Conservation (phyloP, 768 basidiomycete genomes). For the Tricholoma flavovirens region DNA sequence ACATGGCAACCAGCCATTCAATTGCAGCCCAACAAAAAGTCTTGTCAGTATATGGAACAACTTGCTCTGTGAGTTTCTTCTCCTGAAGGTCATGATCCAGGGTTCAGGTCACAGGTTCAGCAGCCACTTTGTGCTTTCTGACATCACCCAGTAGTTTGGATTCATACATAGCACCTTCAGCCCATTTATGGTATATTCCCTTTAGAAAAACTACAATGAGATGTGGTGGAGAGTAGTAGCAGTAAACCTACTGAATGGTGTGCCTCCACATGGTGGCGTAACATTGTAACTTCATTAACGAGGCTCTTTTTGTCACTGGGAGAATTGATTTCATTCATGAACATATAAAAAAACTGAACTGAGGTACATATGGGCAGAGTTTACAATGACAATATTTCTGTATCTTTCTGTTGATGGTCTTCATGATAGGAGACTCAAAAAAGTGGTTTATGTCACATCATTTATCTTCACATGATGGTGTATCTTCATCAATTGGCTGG, state of each 20-base stretch:
- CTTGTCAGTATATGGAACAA: slow-evolving; percentile 24
- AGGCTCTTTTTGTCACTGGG: too few species aligned
- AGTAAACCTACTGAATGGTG: not conserved
- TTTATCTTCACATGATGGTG: too few species aligned
- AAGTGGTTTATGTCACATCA: not conserved
- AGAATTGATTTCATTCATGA: not conserved
- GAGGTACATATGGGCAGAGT: not conserved
- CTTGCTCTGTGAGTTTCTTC: slow-evolving; percentile 8
- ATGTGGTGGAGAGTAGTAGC: too few species aligned
- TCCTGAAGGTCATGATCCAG: slow-evolving; percentile 24
- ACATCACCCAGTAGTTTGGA: slow-evolving; percentile 25
- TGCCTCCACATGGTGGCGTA: not conserved
- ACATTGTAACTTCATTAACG: not conserved
- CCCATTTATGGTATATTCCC: slow-evolving; percentile 23
- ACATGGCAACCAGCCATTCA: slow-evolving; percentile 36
- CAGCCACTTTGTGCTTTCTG: slow-evolving; percentile 11
- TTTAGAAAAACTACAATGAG: too few species aligned
- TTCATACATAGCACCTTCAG: slow-evolving; percentile 16
- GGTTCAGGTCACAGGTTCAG: slow-evolving; percentile 5
- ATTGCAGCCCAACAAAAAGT: slow-evolving; percentile 16
- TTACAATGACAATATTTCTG: not conserved
- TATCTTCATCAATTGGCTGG: too few species aligned
- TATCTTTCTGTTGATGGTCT: not conserved
- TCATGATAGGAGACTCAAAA: not conserved
- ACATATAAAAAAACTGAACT: not conserved